These are phyloP conservation scores for Hypoxylon crocopeplum DNA, from an alignment of 495 filamentous ascomycete genomes.

Conservation along the genomic window DNA sequence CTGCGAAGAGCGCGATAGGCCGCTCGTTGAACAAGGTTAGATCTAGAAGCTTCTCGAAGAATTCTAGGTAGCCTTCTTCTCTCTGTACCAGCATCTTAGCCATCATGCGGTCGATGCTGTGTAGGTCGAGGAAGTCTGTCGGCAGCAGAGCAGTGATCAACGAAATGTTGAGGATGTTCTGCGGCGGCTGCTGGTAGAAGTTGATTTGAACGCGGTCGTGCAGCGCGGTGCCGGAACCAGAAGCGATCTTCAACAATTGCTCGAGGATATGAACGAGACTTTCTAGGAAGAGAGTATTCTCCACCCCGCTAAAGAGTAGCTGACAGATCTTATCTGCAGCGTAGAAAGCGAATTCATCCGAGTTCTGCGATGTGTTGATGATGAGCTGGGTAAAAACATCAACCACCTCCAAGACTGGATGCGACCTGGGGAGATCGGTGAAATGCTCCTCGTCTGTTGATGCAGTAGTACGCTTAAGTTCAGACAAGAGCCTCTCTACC, in stretches of 20 bases:
- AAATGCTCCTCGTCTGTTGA: slow-evolving; percentile 74
- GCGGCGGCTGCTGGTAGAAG: slow-evolving; percentile 68
- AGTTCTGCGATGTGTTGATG: slow-evolving; percentile 60
- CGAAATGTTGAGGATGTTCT: slow-evolving; percentile 77
- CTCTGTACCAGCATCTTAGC: slow-evolving; percentile 72
- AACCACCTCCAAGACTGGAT: slow-evolving; percentile 68
- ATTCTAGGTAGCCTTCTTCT: slow-evolving; percentile 72
- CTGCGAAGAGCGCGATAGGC: slow-evolving; percentile 77
- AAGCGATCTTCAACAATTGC: slow-evolving; percentile 77
- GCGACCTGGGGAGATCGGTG: slow-evolving; percentile 69
- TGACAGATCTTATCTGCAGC: slow-evolving; percentile 75
- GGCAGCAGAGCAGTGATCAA: slow-evolving; percentile 77
- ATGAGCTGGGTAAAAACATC: slow-evolving; percentile 60
- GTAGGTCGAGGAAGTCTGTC: slow-evolving; percentile 76
- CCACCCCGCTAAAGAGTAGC: slow-evolving; percentile 62
- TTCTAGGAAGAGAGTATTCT: slow-evolving; percentile 75
- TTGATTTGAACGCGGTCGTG: slow-evolving; percentile 73
- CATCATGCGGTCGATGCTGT: slow-evolving; percentile 78
- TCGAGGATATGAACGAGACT: slow-evolving; percentile 81
- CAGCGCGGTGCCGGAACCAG: slow-evolving; percentile 69
- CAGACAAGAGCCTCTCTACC: slow-evolving; percentile 71
- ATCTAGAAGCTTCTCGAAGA: slow-evolving; percentile 77
- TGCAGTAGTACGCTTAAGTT: slow-evolving; percentile 69
- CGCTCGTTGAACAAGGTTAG: slow-evolving; percentile 77
- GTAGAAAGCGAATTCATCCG: slow-evolving; percentile 71